A percentile compares a stretch with the other conserved stretches of the same genome.
Evolutionary conservation across 352 stramenopile genomes (phyloP).

Genomic region (Globisporangium nagaii): DNA sequence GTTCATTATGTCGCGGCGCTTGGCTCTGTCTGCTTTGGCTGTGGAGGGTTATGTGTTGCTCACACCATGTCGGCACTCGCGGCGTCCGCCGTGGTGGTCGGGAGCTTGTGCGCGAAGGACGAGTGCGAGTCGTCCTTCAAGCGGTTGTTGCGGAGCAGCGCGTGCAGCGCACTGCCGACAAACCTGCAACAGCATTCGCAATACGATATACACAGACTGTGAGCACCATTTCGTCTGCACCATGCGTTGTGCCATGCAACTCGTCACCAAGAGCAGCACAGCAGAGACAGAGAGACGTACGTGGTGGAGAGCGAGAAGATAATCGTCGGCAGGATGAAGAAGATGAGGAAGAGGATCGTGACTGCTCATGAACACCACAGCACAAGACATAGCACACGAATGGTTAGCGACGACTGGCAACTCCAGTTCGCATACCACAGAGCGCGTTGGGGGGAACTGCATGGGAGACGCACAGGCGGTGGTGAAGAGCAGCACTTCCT

Average conservation of each 20-base stretch:
- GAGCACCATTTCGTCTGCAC: not conserved
- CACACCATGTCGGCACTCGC: conserved; percentile 37
- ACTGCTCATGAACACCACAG: conserved; percentile 19
- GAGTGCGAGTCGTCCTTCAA: conserved; percentile 60
- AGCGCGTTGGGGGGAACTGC: no score
- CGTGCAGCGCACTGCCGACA: conserved; percentile 40
- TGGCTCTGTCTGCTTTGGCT: not conserved
- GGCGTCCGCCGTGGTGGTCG: conserved; percentile 11
- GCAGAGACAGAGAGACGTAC: conserved; percentile 20
- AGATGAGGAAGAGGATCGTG: conserved; percentile 65
- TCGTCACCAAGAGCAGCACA: not conserved
- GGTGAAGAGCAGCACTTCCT: conserved; percentile 56
- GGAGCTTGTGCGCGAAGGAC: conserved; percentile 11
- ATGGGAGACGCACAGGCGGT: conserved; percentile 57
- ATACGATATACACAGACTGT: not conserved
- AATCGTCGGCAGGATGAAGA: conserved; percentile 68
- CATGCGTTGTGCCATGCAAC: not conserved
- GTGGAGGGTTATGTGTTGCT: not conserved
- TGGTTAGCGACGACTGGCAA: no score
- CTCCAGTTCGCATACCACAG: no score
- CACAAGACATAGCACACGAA: conserved; percentile 1
- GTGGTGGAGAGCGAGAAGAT: conserved; percentile 61
- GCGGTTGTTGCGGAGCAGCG: conserved; percentile 56
- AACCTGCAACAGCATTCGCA: conserved; percentile 9
- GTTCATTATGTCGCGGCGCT: not conserved